These are phyloP conservation scores for Apophysomyces ossiformis DNA, from an alignment of 371 early-diverging fungal species.

Conservation along the genomic window DNA sequence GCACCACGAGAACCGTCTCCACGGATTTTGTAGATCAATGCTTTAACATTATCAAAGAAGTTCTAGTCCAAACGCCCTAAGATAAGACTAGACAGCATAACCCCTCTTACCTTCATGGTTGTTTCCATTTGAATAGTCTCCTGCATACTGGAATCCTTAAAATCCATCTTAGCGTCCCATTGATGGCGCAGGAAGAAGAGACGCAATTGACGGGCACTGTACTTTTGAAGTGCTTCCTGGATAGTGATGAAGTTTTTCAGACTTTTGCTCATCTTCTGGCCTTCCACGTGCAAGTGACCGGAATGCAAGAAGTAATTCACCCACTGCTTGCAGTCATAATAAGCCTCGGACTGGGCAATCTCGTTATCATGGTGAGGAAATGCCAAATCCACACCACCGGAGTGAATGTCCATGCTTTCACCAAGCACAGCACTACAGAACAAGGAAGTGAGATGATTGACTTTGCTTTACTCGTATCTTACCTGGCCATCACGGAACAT, in stretches of 20 bases:
- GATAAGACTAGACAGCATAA: neutral
- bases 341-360: conserved; percentile 97
- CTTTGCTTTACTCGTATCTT: neutral
- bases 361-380: conserved; percentile 99
- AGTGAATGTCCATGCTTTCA: conserved; percentile 95
- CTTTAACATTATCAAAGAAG: conserved; percentile 85
- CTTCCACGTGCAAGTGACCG: conserved; percentile 99
- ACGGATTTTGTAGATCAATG: conserved; percentile 70
- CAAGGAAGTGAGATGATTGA: neutral
- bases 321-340: conserved; percentile 93
- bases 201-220: conserved; percentile 91
- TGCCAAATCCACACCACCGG: conserved; percentile 98
- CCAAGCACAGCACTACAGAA: conserved; percentile 82
- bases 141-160: conserved; percentile 79
- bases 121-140: conserved; percentile 88
- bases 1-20: conserved; percentile 50
- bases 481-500: conserved; percentile 98
- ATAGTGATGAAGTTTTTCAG: conserved; percentile 99
- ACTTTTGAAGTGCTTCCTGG: conserved; percentile 85
- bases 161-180: conserved; percentile 95
- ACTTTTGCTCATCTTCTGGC: conserved; percentile 99
- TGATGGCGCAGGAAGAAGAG: conserved; percentile 92
- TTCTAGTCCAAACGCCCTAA: conserved; percentile 55
- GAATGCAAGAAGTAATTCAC: conserved; percentile 99
- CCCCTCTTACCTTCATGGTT: conserved; percentile 61